phyloP scores from a whole-genome alignment of 2,329 filamentous ascomycete genomes.

The Diplodia intermedia region DNA sequence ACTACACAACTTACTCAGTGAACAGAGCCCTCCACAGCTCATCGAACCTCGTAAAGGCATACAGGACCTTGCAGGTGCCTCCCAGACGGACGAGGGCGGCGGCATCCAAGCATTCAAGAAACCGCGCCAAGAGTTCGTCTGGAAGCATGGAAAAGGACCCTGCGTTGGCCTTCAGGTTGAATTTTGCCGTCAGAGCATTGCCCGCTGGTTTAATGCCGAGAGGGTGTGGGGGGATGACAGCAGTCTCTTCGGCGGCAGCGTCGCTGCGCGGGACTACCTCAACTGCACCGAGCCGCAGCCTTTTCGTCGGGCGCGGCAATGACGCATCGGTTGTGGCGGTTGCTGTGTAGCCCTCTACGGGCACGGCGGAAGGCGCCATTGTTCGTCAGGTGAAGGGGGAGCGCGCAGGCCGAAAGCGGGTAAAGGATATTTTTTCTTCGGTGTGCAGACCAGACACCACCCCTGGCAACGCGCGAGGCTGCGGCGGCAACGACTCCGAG shows the following conservation, averaged over 20 bases:
- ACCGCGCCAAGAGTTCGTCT: constrained; percentile 77
- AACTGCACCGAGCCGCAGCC: constrained; percentile 20
- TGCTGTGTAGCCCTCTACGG: constrained; percentile 30
- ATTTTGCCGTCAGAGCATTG: constrained; percentile 73
- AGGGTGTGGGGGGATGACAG: constrained; percentile 77
- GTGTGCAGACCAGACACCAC: constrained; percentile 10
- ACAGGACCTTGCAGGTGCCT: constrained; percentile 81
- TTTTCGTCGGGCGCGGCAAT: constrained; percentile 31
- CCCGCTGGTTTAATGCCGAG: constrained; percentile 85
- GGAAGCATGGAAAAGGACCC: constrained; percentile 73
- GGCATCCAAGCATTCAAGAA: constrained; percentile 78
- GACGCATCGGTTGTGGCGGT: constrained; percentile 17
- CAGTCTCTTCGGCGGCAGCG: constrained; percentile 48
- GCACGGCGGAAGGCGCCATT: constrained; percentile 33
- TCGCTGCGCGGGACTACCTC: constrained; percentile 5
- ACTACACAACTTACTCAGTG: constrained; percentile 67
- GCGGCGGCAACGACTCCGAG: constrained; percentile 23
- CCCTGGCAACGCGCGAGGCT: neutral
- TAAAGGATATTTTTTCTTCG: constrained; percentile 1
- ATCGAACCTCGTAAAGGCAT: constrained; percentile 82
- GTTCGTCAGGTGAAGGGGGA: neutral
- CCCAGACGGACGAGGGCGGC: constrained; percentile 69
- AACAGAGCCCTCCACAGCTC: constrained; percentile 90
- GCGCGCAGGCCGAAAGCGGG: constrained; percentile 17
- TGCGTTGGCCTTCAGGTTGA: constrained; percentile 70